Conservation (phyloP, 2,329 filamentous ascomycete species). For the Lachnellula suecica region DNA sequence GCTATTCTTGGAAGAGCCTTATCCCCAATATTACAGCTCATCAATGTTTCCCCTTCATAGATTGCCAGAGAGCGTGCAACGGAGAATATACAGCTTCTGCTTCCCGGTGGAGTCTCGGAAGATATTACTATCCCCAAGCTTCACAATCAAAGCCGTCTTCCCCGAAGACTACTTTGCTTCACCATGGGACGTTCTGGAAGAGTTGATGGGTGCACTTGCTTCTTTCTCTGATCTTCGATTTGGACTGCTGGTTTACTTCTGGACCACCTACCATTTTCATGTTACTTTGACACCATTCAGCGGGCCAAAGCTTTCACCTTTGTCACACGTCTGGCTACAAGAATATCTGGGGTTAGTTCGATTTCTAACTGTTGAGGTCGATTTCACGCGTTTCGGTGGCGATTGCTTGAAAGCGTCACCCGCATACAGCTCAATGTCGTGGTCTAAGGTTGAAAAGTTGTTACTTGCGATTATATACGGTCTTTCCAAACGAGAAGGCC, state of each 20-base stretch:
- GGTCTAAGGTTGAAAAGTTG: slow-evolving; percentile 20
- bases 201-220: slow-evolving; percentile 21
- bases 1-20: background rate
- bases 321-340: slow-evolving; percentile 28
- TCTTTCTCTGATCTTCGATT: slow-evolving; percentile 21
- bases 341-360: slow-evolving; percentile 25
- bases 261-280: slow-evolving; percentile 32
- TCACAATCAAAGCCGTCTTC: slow-evolving; percentile 27
- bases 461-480: slow-evolving; percentile 13
- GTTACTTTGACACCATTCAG: slow-evolving; percentile 28
- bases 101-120: slow-evolving; percentile 23
- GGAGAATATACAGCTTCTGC: slow-evolving; percentile 26
- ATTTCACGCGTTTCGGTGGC: slow-evolving; percentile 30
- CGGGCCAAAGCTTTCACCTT: slow-evolving; percentile 24
- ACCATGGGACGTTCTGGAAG: slow-evolving; percentile 26
- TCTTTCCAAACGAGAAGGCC: slow-evolving; percentile 8
- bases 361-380: slow-evolving; percentile 31
- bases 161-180: slow-evolving; percentile 26
- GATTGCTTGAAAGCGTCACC: slow-evolving; percentile 11
- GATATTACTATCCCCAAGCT: slow-evolving; percentile 25
- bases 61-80: slow-evolving; percentile 20
- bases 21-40: background rate
- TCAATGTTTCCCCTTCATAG: slow-evolving; percentile 1
- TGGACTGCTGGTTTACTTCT: slow-evolving; percentile 33
- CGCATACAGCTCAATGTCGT: slow-evolving; percentile 13